Evolutionary conservation across 306 rosid species (phyloP).

Genomic region (Prunus mongolica): DNA sequence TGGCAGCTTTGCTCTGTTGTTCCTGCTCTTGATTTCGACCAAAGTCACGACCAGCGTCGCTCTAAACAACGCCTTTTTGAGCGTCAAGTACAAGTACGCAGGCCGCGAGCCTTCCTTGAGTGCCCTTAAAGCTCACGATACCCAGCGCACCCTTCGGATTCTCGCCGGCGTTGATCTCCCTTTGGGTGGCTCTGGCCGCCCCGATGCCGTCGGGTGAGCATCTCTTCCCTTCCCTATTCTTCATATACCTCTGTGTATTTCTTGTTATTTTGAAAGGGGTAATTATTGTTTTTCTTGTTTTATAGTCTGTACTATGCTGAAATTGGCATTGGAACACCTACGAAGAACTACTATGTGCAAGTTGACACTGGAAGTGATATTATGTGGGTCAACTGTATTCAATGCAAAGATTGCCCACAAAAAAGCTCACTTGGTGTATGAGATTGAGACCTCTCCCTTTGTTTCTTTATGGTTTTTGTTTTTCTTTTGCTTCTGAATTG

Average conservation of each 20-base stretch:
- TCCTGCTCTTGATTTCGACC: conserved; percentile 22
- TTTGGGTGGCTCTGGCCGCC: conserved; percentile 90
- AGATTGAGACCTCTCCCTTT: not conserved
- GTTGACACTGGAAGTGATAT: conserved; percentile 97
- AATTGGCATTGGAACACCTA: conserved; percentile 95
- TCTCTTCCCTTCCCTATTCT: not conserved
- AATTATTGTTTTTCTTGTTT: conserved; percentile 1
- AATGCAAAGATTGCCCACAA: conserved; percentile 79
- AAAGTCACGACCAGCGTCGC: conserved; percentile 8
- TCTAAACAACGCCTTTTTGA: conserved; percentile 61
- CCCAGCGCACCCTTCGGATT: conserved; percentile 69
- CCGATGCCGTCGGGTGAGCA: conserved; percentile 74
- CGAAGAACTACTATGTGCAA: conserved; percentile 80
- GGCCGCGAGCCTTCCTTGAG: conserved; percentile 64
- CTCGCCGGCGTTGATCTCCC: conserved; percentile 94
- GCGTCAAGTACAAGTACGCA: conserved; percentile 76
- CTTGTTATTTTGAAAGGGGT: not conserved
- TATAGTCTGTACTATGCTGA: conserved; percentile 91
- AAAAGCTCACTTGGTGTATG: conserved; percentile 88
- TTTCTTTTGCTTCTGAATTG: not conserved
- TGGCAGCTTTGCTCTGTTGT: not conserved
- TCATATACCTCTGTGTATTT: not conserved
- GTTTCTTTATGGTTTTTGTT: not conserved
- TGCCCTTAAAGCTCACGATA: conserved; percentile 79
- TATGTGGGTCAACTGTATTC: conserved; percentile 96